Evolutionary conservation across 495 filamentous ascomycete species (phyloP).

Genomic region (Lasiosphaeriaceae sp.): DNA sequence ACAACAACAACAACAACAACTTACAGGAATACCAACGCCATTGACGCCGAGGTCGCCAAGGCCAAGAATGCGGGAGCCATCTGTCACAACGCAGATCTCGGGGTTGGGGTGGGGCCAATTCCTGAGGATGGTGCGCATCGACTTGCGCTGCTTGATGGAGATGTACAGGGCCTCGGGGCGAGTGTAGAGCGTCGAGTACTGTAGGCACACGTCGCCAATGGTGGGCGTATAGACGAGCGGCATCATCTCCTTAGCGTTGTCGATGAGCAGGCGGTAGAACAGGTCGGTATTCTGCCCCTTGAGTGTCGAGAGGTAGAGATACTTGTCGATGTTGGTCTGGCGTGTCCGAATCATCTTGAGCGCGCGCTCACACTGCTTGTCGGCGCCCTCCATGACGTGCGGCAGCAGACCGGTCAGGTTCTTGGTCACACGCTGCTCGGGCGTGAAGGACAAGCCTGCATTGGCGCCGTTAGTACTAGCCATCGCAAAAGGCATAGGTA

Average conservation of each 20-base stretch:
- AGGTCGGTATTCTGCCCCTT: constrained; percentile 87
- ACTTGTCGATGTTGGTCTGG: constrained; percentile 83
- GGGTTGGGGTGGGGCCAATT: constrained; percentile 88
- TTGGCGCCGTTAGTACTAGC: constrained; percentile 13
- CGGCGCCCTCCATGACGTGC: constrained; percentile 51
- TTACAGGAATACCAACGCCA: constrained; percentile 96
- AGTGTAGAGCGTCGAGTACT: constrained; percentile 95
- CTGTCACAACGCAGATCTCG: constrained; percentile 95
- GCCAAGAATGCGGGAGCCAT: constrained; percentile 93
- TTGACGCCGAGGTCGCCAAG: constrained; percentile 95
- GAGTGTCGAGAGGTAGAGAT: constrained; percentile 84
- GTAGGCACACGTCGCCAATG: constrained; percentile 92
- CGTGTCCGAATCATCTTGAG: constrained; percentile 69
- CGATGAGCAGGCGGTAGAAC: constrained; percentile 89
- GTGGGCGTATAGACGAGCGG: constrained; percentile 96
- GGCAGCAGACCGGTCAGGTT: constrained; percentile 57
- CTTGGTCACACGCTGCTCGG: constrained; percentile 51
- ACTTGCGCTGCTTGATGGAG: constrained; percentile 82
- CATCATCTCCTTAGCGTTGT: constrained; percentile 87
- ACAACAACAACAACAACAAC: constrained; percentile 23
- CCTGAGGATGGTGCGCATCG: constrained; percentile 74
- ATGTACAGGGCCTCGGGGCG: constrained; percentile 93
- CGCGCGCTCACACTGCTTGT: constrained; percentile 51
- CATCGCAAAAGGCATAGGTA: background rate
- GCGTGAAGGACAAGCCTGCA: constrained; percentile 53